Base-by-base conservation (phyloP, 2,329 filamentous ascomycete genomes). In the Ramularia collo-cygni region DNA sequence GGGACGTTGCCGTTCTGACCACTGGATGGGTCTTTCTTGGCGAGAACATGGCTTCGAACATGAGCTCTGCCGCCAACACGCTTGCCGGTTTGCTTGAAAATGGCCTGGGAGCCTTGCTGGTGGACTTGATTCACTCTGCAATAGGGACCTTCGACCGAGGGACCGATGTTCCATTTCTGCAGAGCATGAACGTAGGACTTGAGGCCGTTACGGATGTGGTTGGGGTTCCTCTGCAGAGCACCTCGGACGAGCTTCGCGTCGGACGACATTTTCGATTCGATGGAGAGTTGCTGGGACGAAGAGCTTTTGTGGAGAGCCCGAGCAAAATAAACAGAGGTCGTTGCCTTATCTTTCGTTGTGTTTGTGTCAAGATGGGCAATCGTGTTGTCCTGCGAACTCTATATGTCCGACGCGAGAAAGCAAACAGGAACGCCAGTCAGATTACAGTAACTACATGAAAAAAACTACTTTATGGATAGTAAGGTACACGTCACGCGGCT, bases 81-180 rank as follows among this genome's bases (percentile, higher is more conserved):
- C 36, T 63, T 59, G 9, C 69, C 64, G 42, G 66, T 64, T 35
- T 68, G 64, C 28, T 37, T 42, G 19, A 48, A 37, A 27, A 55
- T 41, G 8, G 46, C 40, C 18, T 42, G 48, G 31, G 71, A 65
- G 14, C 70, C 70, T 28, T 69, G 67, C 45, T 77, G 67, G 18
- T 69, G 61, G 39, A 71, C 55, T 24, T 67, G 64, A 19, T 69
- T 66, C 44, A 67, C 60, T 45, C 75, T 66, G 47, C 68, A 69
- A 62, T 77, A 85, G 6, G 77, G 80, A 4, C 81, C 79, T 1
- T 72, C 70, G 46, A 73, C 67, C 42, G 79, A 82, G 24, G 81
- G 77, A 15, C 71, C 62, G 56, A 84, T 78, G 42, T 73, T 69
- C 58, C 52, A 56, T 28, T 54, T 55, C 30, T 44, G 36, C 12